phyloP scores from a whole-genome alignment of 169 alveolate species.

The Besnoitia besnoiti region DNA sequence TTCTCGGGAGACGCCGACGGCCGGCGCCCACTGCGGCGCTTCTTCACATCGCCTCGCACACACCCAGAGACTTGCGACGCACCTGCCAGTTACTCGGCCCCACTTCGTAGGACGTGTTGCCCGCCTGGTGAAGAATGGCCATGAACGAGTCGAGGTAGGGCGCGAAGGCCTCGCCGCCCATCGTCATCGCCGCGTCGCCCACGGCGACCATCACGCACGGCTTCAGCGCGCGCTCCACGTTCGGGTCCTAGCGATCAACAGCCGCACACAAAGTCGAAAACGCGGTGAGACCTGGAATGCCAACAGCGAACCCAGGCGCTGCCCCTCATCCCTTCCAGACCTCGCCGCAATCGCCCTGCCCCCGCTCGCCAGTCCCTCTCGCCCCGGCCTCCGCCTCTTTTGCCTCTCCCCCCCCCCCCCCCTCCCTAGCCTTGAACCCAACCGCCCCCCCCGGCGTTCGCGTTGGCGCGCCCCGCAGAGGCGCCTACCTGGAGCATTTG shows the following conservation, averaged over 20 bases:
- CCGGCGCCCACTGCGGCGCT: not conserved
- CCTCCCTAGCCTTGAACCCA: not conserved
- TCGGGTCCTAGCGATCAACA: conserved; percentile 71
- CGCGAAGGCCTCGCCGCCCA: conserved; percentile 80
- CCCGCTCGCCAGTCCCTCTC: not conserved
- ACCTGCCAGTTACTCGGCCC: conserved; percentile 82
- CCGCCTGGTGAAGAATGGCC: conserved; percentile 86
- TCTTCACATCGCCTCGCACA: not conserved
- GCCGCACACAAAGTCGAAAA: not conserved
- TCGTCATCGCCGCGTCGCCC: conserved; percentile 91
- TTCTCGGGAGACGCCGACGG: too few relatives aligned
- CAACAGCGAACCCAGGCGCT: not conserved
- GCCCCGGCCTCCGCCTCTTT: not conserved
- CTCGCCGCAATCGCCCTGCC: not conserved
- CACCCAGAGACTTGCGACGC: not conserved
- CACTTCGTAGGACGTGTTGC: conserved; percentile 83
- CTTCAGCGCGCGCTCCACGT: conserved; percentile 85
- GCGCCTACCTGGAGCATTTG: conserved; percentile 55
- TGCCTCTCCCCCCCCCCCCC: not conserved
- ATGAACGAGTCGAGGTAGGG: conserved; percentile 81
- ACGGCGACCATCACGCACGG: conserved; percentile 86
- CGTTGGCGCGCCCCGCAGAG: not conserved
- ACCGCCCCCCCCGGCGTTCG: not conserved
- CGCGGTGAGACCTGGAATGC: not conserved
- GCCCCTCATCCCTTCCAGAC: not conserved